Conservation (phyloP, 108 stramenopile genomes). For the Pseudonitzschia delicatissima region DNA sequence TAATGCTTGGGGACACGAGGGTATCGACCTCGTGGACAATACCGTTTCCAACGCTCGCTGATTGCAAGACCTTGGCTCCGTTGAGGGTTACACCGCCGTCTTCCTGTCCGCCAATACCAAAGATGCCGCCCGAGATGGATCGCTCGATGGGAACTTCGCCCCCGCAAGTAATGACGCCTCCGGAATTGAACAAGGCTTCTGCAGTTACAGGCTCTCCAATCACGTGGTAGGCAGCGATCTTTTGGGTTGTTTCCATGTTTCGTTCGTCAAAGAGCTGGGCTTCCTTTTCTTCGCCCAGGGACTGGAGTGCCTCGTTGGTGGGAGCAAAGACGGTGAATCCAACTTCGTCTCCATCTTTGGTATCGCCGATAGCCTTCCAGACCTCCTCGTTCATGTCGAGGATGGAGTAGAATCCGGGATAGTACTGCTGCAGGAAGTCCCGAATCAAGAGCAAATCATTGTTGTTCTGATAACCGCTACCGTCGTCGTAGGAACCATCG, state of each 20-base stretch:
- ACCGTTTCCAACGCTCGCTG: constrained; percentile 41
- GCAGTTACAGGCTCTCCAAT: constrained; percentile 62
- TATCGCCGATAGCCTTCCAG: constrained; percentile 37
- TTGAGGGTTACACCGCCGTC: constrained; percentile 64
- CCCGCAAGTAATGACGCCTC: constrained; percentile 60
- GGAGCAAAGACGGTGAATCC: constrained; percentile 73
- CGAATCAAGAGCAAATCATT: constrained; percentile 14
- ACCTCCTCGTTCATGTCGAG: constrained; percentile 38
- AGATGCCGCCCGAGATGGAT: constrained; percentile 52
- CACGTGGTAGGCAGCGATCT: constrained; percentile 69
- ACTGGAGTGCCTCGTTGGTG: constrained; percentile 40
- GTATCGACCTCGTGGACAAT: constrained; percentile 69
- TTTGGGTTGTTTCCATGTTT: constrained; percentile 59
- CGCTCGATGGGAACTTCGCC: constrained; percentile 65
- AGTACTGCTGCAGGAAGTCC: constrained; percentile 26
- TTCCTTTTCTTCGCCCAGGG: constrained; percentile 48
- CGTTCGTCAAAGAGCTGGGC: constrained; percentile 52
- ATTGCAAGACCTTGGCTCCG: constrained; percentile 46
- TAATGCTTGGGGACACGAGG: constrained; percentile 52
- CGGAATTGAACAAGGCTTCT: constrained; percentile 52
- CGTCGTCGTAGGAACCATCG: not conserved
- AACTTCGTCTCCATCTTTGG: not conserved
- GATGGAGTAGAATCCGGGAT: constrained; percentile 34
- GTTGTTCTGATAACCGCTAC: constrained; percentile 9
- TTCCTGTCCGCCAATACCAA: constrained; percentile 71